phyloP scores from a whole-genome alignment of 2,329 filamentous ascomycete genomes.

The Ophiostoma australiae region DNA sequence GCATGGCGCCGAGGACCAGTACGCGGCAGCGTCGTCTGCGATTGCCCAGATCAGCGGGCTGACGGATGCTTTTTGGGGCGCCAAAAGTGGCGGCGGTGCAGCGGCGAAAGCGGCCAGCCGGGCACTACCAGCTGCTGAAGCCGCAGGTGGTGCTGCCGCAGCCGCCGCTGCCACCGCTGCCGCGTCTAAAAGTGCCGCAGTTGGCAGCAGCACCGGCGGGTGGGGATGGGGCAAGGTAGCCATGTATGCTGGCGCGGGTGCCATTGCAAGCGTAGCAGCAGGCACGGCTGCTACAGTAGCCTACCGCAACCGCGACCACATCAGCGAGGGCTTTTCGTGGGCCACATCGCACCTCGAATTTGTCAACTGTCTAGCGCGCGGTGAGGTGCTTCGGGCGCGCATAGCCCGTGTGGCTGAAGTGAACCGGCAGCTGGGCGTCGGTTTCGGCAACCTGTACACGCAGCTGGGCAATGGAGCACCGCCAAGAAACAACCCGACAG shows the following conservation, averaged over 20 bases:
- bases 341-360: conserved; percentile 89
- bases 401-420: conserved; percentile 64
- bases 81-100: conserved; percentile 33
- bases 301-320: conserved; percentile 77
- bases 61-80: conserved; percentile 63
- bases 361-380: conserved; percentile 80
- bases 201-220: conserved; percentile 17
- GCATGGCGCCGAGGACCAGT: conserved; percentile 80
- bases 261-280: conserved; percentile 50
- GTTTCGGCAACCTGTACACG: conserved; percentile 84
- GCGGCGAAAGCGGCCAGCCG: conserved; percentile 19
- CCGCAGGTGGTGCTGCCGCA: not conserved
- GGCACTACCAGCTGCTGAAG: not conserved
- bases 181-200: not conserved
- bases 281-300: conserved; percentile 78
- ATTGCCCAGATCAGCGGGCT: conserved; percentile 62
- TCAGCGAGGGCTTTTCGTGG: conserved; percentile 73
- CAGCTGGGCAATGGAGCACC: conserved; percentile 60
- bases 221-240: conserved; percentile 89
- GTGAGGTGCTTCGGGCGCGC: conserved; percentile 72
- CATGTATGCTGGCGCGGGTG: conserved; percentile 78
- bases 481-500: not conserved
- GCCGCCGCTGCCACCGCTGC: conserved; percentile 27
- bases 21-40: conserved; percentile 66
- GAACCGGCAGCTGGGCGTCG: conserved; percentile 60